These are phyloP conservation scores for Fusarium devonianum DNA, from an alignment of 2,329 filamentous ascomycete species.

Conservation along the genomic window DNA sequence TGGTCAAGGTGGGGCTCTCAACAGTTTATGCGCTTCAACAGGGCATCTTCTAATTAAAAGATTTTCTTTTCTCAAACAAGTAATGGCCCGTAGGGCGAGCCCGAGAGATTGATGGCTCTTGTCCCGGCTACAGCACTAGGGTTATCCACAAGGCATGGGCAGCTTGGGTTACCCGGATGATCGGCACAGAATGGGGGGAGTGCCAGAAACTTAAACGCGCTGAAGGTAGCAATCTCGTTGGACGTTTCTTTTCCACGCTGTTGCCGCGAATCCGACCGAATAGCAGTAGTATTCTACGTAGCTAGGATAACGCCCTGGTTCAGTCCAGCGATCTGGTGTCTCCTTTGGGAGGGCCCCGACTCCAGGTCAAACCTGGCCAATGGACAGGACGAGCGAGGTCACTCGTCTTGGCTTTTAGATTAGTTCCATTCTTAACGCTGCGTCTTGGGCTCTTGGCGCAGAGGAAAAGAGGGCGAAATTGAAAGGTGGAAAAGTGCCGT, in stretches of 20 bases:
- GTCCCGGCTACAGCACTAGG: too few relatives aligned
- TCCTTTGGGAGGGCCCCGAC: too few relatives aligned
- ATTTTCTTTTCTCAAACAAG: neutral
- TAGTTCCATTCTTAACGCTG: too few relatives aligned
- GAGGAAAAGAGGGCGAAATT: neutral
- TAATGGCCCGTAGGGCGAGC: too few relatives aligned
- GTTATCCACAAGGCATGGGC: constrained; percentile 15
- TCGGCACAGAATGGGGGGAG: constrained; percentile 23
- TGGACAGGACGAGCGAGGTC: constrained; percentile 14
- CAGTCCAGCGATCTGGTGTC: too few relatives aligned
- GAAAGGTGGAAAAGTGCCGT: neutral
- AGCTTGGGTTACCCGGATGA: constrained; percentile 32
- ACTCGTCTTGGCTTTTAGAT: constrained; percentile 8
- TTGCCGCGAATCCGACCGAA: constrained; percentile 5
- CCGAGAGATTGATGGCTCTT: too few relatives aligned
- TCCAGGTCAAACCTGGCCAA: constrained; percentile 8
- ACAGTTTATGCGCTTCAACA: neutral
- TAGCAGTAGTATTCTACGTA: too few relatives aligned
- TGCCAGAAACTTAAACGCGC: neutral
- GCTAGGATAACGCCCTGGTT: too few relatives aligned
- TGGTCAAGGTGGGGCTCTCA: neutral
- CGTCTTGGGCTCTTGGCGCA: too few relatives aligned
- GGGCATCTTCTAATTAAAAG: neutral
- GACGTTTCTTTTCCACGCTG: too few relatives aligned
- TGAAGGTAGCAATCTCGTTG: neutral